A percentile compares a stretch with the other conserved stretches of the same genome.
Evolutionary conservation across 2,329 filamentous ascomycete species (phyloP).

Genomic region (Epichloe elymi): DNA sequence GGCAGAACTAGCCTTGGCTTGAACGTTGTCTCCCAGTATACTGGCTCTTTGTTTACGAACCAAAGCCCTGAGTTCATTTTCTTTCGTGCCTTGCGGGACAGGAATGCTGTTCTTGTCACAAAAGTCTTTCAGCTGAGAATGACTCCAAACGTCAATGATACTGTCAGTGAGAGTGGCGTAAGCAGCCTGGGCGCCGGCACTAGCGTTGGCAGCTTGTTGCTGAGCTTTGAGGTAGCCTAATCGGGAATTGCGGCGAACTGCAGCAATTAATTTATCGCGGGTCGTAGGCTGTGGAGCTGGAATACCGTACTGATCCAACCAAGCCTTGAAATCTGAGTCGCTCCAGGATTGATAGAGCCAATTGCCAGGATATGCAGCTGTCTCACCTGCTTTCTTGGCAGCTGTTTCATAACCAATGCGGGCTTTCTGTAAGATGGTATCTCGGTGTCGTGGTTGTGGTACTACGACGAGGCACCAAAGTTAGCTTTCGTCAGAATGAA

Average conservation of each 20-base stretch:
- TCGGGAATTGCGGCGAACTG: conserved; percentile 81
- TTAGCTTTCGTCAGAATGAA: not conserved
- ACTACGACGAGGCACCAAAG: conserved; percentile 26
- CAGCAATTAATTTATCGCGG: conserved; percentile 79
- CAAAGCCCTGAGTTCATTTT: conserved; percentile 79
- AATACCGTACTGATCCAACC: conserved; percentile 80
- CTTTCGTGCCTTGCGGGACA: conserved; percentile 82
- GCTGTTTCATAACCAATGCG: conserved; percentile 69
- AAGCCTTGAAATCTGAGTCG: conserved; percentile 86
- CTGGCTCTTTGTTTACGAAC: conserved; percentile 75
- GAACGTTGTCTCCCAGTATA: conserved; percentile 52
- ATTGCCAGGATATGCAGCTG: conserved; percentile 76
- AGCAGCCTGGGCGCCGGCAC: conserved; percentile 53
- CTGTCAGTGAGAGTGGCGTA: conserved; percentile 68
- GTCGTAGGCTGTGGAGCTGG: conserved; percentile 71
- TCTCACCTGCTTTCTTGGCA: conserved; percentile 64
- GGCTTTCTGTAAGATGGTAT: conserved; percentile 63
- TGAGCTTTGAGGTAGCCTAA: conserved; percentile 59
- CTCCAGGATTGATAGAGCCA: conserved; percentile 91
- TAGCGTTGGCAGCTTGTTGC: conserved; percentile 45
- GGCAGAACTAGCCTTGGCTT: conserved; percentile 42
- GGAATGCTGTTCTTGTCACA: conserved; percentile 76
- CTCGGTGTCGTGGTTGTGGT: conserved; percentile 76
- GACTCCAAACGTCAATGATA: conserved; percentile 81
- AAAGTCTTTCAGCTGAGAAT: conserved; percentile 81